phyloP scores from a whole-genome alignment of 2,329 filamentous ascomycete species.

The Claviceps digitariae region DNA sequence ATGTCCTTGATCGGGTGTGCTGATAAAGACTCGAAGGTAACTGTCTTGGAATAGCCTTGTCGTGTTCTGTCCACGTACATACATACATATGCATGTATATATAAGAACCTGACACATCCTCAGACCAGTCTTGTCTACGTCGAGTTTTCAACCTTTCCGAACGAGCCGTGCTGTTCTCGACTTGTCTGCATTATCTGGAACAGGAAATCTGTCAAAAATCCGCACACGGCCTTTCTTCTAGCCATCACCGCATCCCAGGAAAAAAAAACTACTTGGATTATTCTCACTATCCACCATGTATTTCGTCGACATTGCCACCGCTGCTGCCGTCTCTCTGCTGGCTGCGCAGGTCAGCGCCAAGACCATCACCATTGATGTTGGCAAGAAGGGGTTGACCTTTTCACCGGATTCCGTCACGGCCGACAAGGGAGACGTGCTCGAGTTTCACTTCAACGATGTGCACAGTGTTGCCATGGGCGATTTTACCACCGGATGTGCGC shows the following conservation, averaged over 20 bases:
- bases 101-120: too few relatives aligned
- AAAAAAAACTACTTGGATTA: neutral
- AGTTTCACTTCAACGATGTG: conserved; percentile 35
- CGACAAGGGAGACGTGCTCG: conserved; percentile 30
- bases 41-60: too few relatives aligned
- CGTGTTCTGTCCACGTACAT: too few relatives aligned
- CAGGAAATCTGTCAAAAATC: too few relatives aligned
- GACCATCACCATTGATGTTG: conserved; percentile 26
- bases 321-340: conserved; percentile 7
- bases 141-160: too few relatives aligned
- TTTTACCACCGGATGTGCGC: conserved; percentile 34
- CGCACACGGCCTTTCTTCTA: too few relatives aligned
- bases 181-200: too few relatives aligned
- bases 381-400: conserved; percentile 29
- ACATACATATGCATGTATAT: too few relatives aligned
- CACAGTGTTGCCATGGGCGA: conserved; percentile 33
- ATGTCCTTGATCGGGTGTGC: too few relatives aligned
- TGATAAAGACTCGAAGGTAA: too few relatives aligned
- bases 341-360: conserved; percentile 13
- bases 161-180: too few relatives aligned
- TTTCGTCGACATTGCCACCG: conserved; percentile 5
- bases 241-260: neutral
- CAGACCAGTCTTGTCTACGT: too few relatives aligned
- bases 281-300: conserved; percentile 5
- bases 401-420: conserved; percentile 19